Conservation (phyloP, 441 rosid genomes). For the Aquilaria agallochum region DNA sequence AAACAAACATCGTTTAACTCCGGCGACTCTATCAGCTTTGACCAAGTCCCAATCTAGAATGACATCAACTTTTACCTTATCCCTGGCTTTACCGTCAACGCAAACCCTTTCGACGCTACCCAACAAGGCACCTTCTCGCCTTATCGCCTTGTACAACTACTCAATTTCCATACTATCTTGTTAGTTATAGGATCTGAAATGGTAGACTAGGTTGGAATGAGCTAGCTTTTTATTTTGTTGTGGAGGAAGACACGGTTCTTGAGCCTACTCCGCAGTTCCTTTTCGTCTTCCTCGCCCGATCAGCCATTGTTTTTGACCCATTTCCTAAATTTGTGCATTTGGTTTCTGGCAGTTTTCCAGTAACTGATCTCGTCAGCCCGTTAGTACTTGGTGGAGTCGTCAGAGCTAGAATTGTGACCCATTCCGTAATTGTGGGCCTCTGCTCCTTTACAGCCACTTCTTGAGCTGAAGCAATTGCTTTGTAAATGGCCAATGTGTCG, state of each 20-base stretch:
- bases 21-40: too few relatives aligned
- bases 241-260: slow-evolving; percentile 42
- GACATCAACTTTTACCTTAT: too few relatives aligned
- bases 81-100: too few relatives aligned
- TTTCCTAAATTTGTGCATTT: slow-evolving; percentile 44
- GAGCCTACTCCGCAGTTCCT: slow-evolving; percentile 39
- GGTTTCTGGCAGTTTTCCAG: slow-evolving; percentile 69
- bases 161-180: not conserved
- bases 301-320: slow-evolving; percentile 34
- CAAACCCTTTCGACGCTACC: too few relatives aligned
- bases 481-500: slow-evolving; percentile 72
- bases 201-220: not conserved
- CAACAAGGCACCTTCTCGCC: too few relatives aligned
- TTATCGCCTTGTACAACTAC: slow-evolving; percentile 54
- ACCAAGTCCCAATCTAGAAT: too few relatives aligned
- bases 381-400: slow-evolving; percentile 78
- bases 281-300: slow-evolving; percentile 62
- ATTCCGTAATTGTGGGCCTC: slow-evolving; percentile 74
- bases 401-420: slow-evolving; percentile 81
- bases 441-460: slow-evolving; percentile 23
- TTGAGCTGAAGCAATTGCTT: slow-evolving; percentile 25
- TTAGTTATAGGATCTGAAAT: too few relatives aligned
- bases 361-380: slow-evolving; percentile 47
- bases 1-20: too few relatives aligned
- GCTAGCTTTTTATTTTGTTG: not conserved